Base-by-base conservation (phyloP, 192 early-diverging fungal species). In the Pilaira anomala region DNA sequence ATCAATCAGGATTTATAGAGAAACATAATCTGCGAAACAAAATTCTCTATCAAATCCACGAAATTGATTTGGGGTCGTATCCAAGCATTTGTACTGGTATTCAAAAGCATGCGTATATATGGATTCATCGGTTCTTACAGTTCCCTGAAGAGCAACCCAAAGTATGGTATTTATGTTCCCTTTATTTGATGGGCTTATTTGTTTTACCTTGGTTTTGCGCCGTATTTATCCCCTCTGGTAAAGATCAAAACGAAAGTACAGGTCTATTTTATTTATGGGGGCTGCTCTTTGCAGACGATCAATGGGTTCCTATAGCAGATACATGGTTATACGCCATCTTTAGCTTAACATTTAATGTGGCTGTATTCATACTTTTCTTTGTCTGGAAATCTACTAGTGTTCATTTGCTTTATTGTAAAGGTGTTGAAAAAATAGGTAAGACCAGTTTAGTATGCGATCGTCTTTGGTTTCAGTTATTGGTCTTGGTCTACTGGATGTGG, bases 141-240 rank as follows among this genome's bases (percentile, higher is more conserved):
- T 50, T 73, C 26, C 55, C 71, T 2, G 46, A 58, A 21, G 48
- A 46, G 12, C 49, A 51, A 14, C 58, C 75, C 5, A 14, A 33
- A 3, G 48, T 68, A 1, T 77, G 68, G 68, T 57, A 44, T 63
- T 41, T 54, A 4, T 50, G 62, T 40, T 69, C 51, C 29, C 56
- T 68, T 29, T 78, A 78, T 48, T 51, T 75, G 3, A 64, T 83
- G 53, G 58, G 76, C 14, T 57, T 84, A 2, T 68, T 84, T 3
- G 65, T 77, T 7, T 75, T 84, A 4, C 89, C 89, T 0, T 82
- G 86, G 83, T 91, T 91, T 52, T 50, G 76, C 8, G 91, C 86
- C 2, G 75, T 80, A 3, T 76, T 93, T 52, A 85, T 93, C 11
- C 86, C 90, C 3, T 52, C 55, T 18, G 48, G 44, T 2, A 30